These are phyloP conservation scores for Globisporangium polare DNA, from an alignment of 352 stramenopile genomes.

Conservation along the genomic window DNA sequence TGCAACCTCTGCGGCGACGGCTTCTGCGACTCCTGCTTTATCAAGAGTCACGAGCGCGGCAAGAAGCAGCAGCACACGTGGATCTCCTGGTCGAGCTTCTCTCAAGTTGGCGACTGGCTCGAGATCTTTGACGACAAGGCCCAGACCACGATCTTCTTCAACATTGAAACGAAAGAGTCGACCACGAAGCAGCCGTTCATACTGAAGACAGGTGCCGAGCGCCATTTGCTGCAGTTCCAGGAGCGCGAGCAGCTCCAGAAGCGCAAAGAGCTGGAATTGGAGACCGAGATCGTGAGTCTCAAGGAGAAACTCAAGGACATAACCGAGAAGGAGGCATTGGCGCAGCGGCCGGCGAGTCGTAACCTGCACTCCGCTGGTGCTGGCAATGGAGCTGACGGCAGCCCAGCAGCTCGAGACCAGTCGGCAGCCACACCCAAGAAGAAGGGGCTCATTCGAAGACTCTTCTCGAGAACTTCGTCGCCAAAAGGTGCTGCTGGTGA, in stretches of 20 bases:
- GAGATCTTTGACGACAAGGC: conserved; percentile 58
- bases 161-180: conserved; percentile 78
- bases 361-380: not conserved
- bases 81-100: conserved; percentile 48
- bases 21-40: conserved; percentile 66
- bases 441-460: conserved; percentile 15
- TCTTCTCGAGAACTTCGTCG: conserved; percentile 19
- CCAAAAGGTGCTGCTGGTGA: not conserved
- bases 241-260: conserved; percentile 55
- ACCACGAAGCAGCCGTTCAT: conserved; percentile 45
- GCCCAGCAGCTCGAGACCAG: conserved; percentile 9
- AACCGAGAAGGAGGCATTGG: conserved; percentile 29
- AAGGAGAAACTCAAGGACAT: conserved; percentile 51
- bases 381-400: not conserved
- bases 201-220: conserved; percentile 48
- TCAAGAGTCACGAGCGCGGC: conserved; percentile 43
- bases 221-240: conserved; percentile 47
- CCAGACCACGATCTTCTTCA: conserved; percentile 55
- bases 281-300: conserved; percentile 67
- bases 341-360: conserved; percentile 22
- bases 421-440: conserved; percentile 19
- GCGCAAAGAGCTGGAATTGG: conserved; percentile 43
- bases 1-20: conserved; percentile 81
- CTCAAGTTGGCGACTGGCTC: conserved; percentile 62
- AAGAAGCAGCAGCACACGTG: conserved; percentile 60